Evolutionary conservation across 768 basidiomycete species (phyloP).

Genomic region (Pleurotus tuber-regium): DNA sequence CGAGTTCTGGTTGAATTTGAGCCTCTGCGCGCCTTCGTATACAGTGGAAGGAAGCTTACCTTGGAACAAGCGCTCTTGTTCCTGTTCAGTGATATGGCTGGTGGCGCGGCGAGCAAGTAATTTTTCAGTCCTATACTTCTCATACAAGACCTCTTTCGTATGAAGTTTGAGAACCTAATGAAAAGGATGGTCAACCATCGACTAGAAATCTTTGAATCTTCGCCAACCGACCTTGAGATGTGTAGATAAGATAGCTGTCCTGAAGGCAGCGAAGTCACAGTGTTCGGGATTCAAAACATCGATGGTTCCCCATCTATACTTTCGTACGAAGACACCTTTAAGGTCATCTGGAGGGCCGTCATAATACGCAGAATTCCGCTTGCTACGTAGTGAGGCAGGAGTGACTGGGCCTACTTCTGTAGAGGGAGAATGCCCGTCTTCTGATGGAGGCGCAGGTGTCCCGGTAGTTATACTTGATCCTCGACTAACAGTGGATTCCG

Average conservation of each 20-base stretch:
- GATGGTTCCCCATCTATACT: conserved; percentile 86
- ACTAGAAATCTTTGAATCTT: conserved; percentile 5
- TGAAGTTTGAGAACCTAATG: conserved; percentile 72
- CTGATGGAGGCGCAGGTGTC: conserved; percentile 35
- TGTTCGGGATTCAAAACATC: conserved; percentile 85
- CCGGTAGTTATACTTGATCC: conserved; percentile 25
- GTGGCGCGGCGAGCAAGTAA: conserved; percentile 84
- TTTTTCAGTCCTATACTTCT: conserved; percentile 90
- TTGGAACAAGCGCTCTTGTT: conserved; percentile 69
- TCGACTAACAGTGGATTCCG: conserved; percentile 28
- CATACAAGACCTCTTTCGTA: conserved; percentile 89
- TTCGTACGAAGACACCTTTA: conserved; percentile 72
- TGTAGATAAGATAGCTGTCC: conserved; percentile 80
- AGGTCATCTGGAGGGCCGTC: conserved; percentile 64
- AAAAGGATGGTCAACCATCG: not conserved
- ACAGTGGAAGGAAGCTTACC: conserved; percentile 39
- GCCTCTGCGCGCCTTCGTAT: no score
- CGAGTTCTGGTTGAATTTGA: not conserved
- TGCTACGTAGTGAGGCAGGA: conserved; percentile 34
- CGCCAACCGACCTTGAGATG: conserved; percentile 69
- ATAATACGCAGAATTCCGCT: conserved; percentile 38
- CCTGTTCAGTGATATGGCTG: conserved; percentile 70
- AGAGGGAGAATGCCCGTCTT: conserved; percentile 39
- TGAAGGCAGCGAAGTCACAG: conserved; percentile 84
- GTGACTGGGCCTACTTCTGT: conserved; percentile 26